Base-by-base conservation (phyloP, 305 asterid species). In the Stenogyne calaminthoides region DNA sequence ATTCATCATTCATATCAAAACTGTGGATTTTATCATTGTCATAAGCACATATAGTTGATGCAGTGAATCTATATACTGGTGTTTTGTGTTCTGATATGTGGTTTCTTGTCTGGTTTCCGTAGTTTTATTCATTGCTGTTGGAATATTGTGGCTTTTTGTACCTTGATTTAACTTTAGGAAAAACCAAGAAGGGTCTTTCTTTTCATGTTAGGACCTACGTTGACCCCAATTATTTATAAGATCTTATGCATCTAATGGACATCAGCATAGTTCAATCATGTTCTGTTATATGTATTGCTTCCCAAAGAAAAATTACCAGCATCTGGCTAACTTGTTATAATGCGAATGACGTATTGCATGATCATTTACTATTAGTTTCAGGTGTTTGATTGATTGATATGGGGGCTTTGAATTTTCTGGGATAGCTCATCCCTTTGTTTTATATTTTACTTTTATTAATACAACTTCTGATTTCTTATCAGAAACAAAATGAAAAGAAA, bases 21-120 rank as follows among this genome's bases (percentile, higher is more conserved):
- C 55, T 55, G 69, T 6, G 47, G n/a, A 16, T 55, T 34, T 52
- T 55, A 4, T 27, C 44, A 16, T 65, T 20, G 19, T 39, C 70
- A 15, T 32, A 47, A 22, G 64, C 29, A 10, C 14, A 71, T 67
- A 20, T 71, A 70, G 62, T 57, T 52, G 70, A 71, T 70, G 61
- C 51, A 20, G 55, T 59, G 51, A 19, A 47, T 65, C 66, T 70
- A 46, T 19, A 18, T 18, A 29, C 60, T 39, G 73, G 51, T 60
- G 29, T 37, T 63, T n/a, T 7, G 20, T 18, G 52, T 54, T 51
- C 10, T n/a, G 59, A 10, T 1, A 18, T 52, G 27, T 52, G 11
- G 2, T 44, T 1, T 44, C 0, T 10, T n/a, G n/a, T n/a, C 64
- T 10, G 29, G 56, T 42, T 40, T 25, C 51, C n/a, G 16, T 71